These are phyloP conservation scores for Prasinococcaceae sp. DNA, from an alignment of 139 green algal species.

Conservation along the genomic window DNA sequence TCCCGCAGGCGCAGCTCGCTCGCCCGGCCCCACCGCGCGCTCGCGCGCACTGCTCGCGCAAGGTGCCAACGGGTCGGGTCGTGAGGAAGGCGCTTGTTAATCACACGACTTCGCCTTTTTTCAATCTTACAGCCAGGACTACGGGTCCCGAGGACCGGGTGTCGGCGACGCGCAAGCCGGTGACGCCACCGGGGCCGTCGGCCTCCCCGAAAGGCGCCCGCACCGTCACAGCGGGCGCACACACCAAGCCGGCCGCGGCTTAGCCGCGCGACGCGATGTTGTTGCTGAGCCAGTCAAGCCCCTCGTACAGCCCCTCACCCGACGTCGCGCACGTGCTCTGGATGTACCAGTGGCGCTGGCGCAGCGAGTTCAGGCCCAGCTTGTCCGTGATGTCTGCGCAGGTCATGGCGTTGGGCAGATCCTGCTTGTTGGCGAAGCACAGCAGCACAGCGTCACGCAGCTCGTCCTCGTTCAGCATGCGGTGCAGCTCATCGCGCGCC, in stretches of 20 bases:
- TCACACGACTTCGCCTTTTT: too few relatives aligned
- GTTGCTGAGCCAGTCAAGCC: constrained; percentile 79
- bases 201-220: not conserved
- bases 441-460: constrained; percentile 89
- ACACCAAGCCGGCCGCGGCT: not conserved
- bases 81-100: too few relatives aligned
- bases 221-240: not conserved
- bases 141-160: not conserved
- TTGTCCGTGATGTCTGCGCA: constrained; percentile 98
- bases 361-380: constrained; percentile 86
- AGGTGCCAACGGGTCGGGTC: too few relatives aligned
- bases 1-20: too few relatives aligned
- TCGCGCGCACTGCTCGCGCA: too few relatives aligned
- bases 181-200: not conserved
- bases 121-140: too few relatives aligned
- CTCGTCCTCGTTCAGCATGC: constrained; percentile 92
- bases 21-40: too few relatives aligned
- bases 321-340: constrained; percentile 86
- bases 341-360: constrained; percentile 95
- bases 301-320: constrained; percentile 94
- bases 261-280: too few relatives aligned
- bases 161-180: not conserved
- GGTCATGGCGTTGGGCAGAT: constrained; percentile 98
- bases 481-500: constrained; percentile 90
- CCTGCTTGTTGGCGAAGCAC: constrained; percentile 99